Evolutionary conservation across 148 eudicot genomes (phyloP).

Genomic region (Persicaria tinctoria): DNA sequence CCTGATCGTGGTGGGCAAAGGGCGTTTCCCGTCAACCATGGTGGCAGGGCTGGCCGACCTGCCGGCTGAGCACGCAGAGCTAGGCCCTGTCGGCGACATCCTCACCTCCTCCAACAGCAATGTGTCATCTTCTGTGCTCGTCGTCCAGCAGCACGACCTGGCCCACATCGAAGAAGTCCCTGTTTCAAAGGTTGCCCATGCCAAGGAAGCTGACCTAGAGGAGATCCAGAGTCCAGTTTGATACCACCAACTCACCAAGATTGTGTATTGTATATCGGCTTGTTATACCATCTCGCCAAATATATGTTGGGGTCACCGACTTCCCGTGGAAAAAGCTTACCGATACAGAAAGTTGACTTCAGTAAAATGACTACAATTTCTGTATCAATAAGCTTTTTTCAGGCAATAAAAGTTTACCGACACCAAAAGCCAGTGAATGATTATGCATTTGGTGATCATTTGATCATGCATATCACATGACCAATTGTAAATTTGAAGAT

Average conservation of each 20-base stretch:
- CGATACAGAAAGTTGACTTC: too few species aligned
- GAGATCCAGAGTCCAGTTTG: conserved; percentile 17
- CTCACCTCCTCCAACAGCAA: conserved; percentile 29
- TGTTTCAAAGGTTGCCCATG: conserved; percentile 20
- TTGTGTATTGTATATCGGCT: too few species aligned
- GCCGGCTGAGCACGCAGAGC: conserved; percentile 30
- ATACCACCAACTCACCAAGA: neutral
- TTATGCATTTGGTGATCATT: too few species aligned
- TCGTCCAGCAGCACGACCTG: conserved; percentile 36
- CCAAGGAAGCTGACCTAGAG: neutral
- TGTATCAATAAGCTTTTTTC: too few species aligned
- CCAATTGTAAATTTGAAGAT: too few species aligned
- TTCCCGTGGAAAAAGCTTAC: too few species aligned
- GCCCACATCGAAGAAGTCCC: conserved; percentile 25
- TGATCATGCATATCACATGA: too few species aligned
- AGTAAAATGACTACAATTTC: too few species aligned
- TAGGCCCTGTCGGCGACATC: conserved; percentile 37
- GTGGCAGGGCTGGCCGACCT: conserved; percentile 32
- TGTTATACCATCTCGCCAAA: too few species aligned
- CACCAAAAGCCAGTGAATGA: too few species aligned
- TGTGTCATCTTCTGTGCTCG: conserved; percentile 28
- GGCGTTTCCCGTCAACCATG: conserved; percentile 34
- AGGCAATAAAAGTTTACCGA: too few species aligned
- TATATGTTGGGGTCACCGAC: too few species aligned
- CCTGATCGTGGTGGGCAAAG: conserved; percentile 38